Evolutionary conservation across 192 early-diverging fungal species (phyloP), one percentile per base, ranked within the genome.

Genomic region (Backusella circina): DNA sequence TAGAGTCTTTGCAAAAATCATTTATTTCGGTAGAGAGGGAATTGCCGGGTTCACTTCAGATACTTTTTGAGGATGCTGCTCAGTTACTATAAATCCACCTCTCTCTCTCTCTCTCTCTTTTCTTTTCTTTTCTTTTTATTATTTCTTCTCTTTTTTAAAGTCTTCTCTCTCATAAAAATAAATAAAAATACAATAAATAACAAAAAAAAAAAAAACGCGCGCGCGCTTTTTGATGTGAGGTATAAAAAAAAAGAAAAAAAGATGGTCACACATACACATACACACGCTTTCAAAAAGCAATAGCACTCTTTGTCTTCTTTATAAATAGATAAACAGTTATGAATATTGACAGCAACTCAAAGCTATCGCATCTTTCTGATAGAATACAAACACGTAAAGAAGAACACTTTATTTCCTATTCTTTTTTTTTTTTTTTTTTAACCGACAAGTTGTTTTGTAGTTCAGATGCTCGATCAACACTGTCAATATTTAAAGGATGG

Each of bases 21-120:
- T 84, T 86, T 41, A 70, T 80, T 8, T 61, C 78, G 26, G 83
- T 74, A 21, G 85, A 86, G 69, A 44, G 72, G 12, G 85, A 86
- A 74, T 77, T 75, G 31, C 85, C 85, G 4, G 85, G 85, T 10
- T 78, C 79, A 51, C 74, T 76, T 2, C 79, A 84, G 38, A 71
- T 36, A 44, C 75, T 86, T 12, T 74, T 83, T 67, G 75, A 85
- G 65, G 80, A 84, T 31, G 71, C 64, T 66, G 51, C 51, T 26
- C 51, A 57, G 10, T 26, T 57, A 57, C 51, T 57, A 57, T 57
- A 57, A 57, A 18, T 47, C 18, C 13, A 13, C 2, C 12, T 47
- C 5, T 47, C n/a, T 47, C 5, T 47, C 6, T 7, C 1, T 47
- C 18, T 47, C 6, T 47, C 18, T 47, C 1, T 47, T 47, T 47